phyloP scores from a whole-genome alignment of 2,329 filamentous ascomycete genomes.

The Malbranchea zuffiana region DNA sequence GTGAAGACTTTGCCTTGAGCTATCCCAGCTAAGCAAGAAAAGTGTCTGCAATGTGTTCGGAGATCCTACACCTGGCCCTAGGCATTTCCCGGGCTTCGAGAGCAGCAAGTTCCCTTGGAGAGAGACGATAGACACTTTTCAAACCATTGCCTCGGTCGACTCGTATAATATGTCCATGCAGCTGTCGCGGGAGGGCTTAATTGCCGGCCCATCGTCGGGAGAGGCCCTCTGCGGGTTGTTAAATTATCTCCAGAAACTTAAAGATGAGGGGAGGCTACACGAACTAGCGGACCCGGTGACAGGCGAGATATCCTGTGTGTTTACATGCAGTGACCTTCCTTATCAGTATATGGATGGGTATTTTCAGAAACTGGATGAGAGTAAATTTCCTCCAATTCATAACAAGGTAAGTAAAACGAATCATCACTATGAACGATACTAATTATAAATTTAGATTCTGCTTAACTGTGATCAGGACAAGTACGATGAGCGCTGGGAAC shows the following conservation, averaged over 20 bases:
- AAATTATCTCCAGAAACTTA: constrained; percentile 41
- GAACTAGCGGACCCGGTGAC: constrained; percentile 35
- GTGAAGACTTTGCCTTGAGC: constrained; percentile 16
- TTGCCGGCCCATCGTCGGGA: constrained; percentile 52
- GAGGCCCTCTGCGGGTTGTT: constrained; percentile 46
- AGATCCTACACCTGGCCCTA: constrained; percentile 49
- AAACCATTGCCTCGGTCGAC: constrained; percentile 46
- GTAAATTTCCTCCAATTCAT: constrained; percentile 41
- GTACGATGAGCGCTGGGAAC: constrained; percentile 48
- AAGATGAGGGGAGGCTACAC: constrained; percentile 35
- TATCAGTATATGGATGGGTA: constrained; percentile 54
- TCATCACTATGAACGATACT: not conserved
- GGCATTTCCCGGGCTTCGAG: constrained; percentile 41
- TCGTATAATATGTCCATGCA: constrained; percentile 45
- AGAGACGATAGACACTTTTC: constrained; percentile 44
- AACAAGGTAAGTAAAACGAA: constrained; percentile 40
- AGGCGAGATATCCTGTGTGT: constrained; percentile 44
- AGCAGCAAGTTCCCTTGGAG: constrained; percentile 50
- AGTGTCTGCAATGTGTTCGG: constrained; percentile 48
- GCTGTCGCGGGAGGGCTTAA: constrained; percentile 46
- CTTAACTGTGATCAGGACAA: constrained; percentile 42
- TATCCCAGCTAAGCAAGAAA: constrained; percentile 12
- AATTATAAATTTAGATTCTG: constrained; percentile 29
- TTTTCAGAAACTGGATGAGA: constrained; percentile 44
- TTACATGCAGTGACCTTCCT: constrained; percentile 52